Evolutionary conservation across 129 eudicot genomes (phyloP), one percentile per base, ranked within the genome.

Genomic region (Dittrichia graveolens): DNA sequence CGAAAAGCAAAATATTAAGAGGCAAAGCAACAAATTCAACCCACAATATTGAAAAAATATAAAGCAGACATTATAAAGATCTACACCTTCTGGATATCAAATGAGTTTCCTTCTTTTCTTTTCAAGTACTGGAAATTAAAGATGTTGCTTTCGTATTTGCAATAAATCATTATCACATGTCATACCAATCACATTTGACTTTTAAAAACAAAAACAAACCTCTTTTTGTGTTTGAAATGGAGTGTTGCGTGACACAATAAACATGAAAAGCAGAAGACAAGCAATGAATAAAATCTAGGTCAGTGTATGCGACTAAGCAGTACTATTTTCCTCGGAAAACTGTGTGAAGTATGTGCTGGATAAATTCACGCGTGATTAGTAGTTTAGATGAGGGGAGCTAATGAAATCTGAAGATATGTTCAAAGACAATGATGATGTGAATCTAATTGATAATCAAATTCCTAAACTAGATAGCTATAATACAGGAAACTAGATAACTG

Each of bases 361-460:
- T 67, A 12, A 7, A 47, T 47, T 47, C 58, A 34, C 12, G 34
- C 3, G 54, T 41, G 53, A 40, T 18, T 19, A 53, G 44, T 38
- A 16, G 46, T 52, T 67, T 48, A 43, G 18, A n/a, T 45, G 62
- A 31, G 14, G 9, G 14, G 3, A 10, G 3, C 11, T 34, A 2
- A 42, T 57, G 66, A 19, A 71, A 72, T 19, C 53, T 45, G 31
- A 76, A 76, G 3, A 13, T 7, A 69, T 1, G 44, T 44, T 35
- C 5, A 4, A 61, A 49, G 0, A 67, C 7, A 31, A 67, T n/a
- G n/a, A n/a, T n/a, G n/a, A n/a, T n/a, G n/a, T n/a, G n/a, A n/a
- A n/a, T n/a, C n/a, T n/a, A n/a, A n/a, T n/a, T n/a, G n/a, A n/a
- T n/a, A n/a, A n/a, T n/a, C n/a, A n/a, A n/a, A n/a, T n/a, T n/a